These are phyloP conservation scores for Cystobasidium onofrii DNA, from an alignment of 768 basidiomycete genomes.

Conservation along the genomic window DNA sequence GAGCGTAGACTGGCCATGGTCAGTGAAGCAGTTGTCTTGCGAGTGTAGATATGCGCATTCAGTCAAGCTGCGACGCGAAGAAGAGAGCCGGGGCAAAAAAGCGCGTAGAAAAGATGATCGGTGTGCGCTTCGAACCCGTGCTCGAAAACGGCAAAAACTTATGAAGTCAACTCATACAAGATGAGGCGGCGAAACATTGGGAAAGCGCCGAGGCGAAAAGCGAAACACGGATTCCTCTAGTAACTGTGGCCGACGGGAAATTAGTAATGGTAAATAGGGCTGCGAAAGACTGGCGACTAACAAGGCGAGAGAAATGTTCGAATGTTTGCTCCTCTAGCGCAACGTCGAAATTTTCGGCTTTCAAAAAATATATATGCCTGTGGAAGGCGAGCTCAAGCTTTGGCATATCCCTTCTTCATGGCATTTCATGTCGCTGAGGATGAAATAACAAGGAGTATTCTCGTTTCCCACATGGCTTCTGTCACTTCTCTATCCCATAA, in stretches of 20 bases:
- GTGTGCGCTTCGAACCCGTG: neutral
- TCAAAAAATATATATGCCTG: neutral
- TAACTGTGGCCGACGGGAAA: neutral
- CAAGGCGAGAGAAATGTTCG: slow-evolving; percentile 18
- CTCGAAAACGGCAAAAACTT: slow-evolving; percentile 2
- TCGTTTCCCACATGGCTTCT: too few relatives aligned
- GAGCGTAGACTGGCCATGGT: neutral
- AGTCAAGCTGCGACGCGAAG: neutral
- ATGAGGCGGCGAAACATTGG: slow-evolving; percentile 27
- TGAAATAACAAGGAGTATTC: too few relatives aligned
- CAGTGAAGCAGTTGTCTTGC: neutral
- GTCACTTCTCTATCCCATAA: too few relatives aligned
- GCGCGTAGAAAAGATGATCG: neutral
- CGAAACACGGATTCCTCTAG: slow-evolving; percentile 29
- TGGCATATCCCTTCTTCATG: too few relatives aligned
- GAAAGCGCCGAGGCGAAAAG: slow-evolving; percentile 9
- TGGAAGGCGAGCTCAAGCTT: neutral
- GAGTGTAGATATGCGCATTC: neutral
- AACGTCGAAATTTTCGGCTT: neutral
- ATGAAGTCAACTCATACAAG: slow-evolving; percentile 5
- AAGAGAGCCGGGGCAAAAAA: neutral
- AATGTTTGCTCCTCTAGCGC: slow-evolving; percentile 15
- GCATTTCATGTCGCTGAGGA: too few relatives aligned
- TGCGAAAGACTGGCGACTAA: neutral
- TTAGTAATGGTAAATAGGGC: neutral